Evolutionary conservation across 768 basidiomycete species (phyloP).

Genomic region (Strobilomyces dryophilus): DNA sequence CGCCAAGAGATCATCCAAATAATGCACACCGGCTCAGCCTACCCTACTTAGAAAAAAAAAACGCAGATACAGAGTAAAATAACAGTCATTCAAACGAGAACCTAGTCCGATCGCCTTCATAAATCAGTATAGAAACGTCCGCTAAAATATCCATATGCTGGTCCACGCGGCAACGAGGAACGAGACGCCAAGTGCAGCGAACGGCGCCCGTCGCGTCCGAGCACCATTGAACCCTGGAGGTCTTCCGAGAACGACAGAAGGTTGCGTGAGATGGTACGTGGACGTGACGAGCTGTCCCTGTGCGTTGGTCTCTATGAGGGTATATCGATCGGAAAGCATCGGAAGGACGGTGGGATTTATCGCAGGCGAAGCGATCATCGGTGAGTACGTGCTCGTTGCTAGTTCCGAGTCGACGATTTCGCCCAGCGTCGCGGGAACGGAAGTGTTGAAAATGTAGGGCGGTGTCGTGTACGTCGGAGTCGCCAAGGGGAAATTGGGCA

Average conservation of each 20-base stretch:
- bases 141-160: slow-evolving; percentile 15
- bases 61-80: background rate
- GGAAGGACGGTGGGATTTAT: slow-evolving; percentile 55
- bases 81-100: background rate
- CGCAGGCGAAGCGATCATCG: slow-evolving; percentile 44
- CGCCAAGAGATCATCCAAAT: background rate
- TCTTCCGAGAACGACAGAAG: slow-evolving; percentile 54
- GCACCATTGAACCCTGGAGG: slow-evolving; percentile 54
- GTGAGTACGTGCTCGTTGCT: slow-evolving; percentile 66
- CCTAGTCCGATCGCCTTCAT: background rate
- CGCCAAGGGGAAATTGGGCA: slow-evolving; percentile 67
- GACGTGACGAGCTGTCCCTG: slow-evolving; percentile 52
- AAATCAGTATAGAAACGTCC: background rate
- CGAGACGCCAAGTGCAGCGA: slow-evolving; percentile 7
- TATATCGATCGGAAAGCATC: slow-evolving; percentile 47
- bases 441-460: slow-evolving; percentile 65
- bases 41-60: background rate
- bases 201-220: slow-evolving; percentile 5
- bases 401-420: slow-evolving; percentile 58
- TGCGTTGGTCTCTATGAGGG: slow-evolving; percentile 54
- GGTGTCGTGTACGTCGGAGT: slow-evolving; percentile 64
- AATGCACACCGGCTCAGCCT: background rate
- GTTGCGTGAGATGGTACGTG: slow-evolving; percentile 42
- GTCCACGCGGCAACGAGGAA: slow-evolving; percentile 11
- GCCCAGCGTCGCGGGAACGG: slow-evolving; percentile 50